These are phyloP conservation scores for Pseudoperonospora humuli DNA, from an alignment of 352 stramenopile genomes.

Conservation along the genomic window DNA sequence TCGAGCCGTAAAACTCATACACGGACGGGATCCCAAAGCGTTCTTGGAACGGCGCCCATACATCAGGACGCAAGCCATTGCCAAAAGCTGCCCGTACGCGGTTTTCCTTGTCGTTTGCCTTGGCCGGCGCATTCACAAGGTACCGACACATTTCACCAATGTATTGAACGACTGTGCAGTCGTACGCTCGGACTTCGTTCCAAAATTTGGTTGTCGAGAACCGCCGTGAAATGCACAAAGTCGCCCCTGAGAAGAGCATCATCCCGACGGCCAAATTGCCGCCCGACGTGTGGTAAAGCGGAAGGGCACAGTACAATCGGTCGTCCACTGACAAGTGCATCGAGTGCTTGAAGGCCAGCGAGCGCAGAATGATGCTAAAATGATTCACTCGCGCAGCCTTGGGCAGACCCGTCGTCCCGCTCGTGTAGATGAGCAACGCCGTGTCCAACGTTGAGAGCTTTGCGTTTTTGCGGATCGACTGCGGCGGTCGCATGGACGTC, in stretches of 20 bases:
- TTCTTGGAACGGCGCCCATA: conserved; percentile 83
- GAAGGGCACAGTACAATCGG: conserved; percentile 71
- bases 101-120: conserved; percentile 52
- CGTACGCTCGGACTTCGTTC: conserved; percentile 56
- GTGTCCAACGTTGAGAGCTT: conserved; percentile 49
- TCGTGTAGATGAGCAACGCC: conserved; percentile 80
- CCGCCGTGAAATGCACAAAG: conserved; percentile 62
- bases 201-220: conserved; percentile 76
- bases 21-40: conserved; percentile 81
- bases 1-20: conserved; percentile 90
- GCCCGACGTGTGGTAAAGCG: conserved; percentile 79
- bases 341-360: conserved; percentile 37
- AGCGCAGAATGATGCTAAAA: conserved; percentile 60
- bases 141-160: conserved; percentile 89
- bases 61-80: conserved; percentile 85
- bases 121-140: conserved; percentile 49
- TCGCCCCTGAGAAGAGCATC: conserved; percentile 69
- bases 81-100: conserved; percentile 79
- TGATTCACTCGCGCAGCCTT: conserved; percentile 77
- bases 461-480: conserved; percentile 20
- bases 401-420: conserved; percentile 70
- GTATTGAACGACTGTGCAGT: conserved; percentile 83
- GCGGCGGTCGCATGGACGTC: conserved; percentile 18
- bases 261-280: conserved; percentile 76
- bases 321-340: conserved; percentile 52